Percentiles rank a stretch among this genome's conserved stretches.
Evolutionary conservation across 495 filamentous ascomycete species (phyloP).

Genomic region (Hypoxylon perforatum): DNA sequence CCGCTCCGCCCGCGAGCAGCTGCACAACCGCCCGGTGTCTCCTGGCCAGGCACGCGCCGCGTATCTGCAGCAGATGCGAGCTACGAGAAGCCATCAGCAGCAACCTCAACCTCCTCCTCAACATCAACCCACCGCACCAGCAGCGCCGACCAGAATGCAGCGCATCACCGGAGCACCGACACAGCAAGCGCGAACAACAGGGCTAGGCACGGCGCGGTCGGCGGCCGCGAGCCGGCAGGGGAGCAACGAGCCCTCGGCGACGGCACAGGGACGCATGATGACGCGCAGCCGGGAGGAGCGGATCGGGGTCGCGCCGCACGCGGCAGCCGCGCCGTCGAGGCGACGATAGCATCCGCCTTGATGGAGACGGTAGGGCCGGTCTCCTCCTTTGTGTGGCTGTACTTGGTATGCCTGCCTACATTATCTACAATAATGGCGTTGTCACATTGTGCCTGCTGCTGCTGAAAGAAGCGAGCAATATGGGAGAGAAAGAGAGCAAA

Average conservation of each 20-base stretch:
- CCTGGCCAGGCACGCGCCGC: constrained; percentile 32
- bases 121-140: constrained; percentile 11
- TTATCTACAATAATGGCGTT: neutral
- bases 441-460: no score
- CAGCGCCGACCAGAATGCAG: constrained; percentile 28
- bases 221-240: constrained; percentile 22
- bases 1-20: constrained; percentile 34
- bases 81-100: constrained; percentile 24
- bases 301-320: constrained; percentile 41
- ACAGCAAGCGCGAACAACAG: neutral
- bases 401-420: neutral
- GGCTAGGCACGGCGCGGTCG: constrained; percentile 11
- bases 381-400: no score
- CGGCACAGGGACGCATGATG: constrained; percentile 42
- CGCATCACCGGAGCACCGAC: constrained; percentile 27
- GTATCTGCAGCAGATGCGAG: constrained; percentile 28
- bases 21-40: constrained; percentile 5
- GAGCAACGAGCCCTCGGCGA: constrained; percentile 28
- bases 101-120: constrained; percentile 1
- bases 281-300: constrained; percentile 51
- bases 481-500: no score
- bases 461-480: no score
- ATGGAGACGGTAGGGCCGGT: no score
- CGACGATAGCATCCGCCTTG: constrained; percentile 43
- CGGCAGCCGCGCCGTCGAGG: constrained; percentile 27